phyloP scores from a whole-genome alignment of 2,329 filamentous ascomycete genomes.

The Stachybotrys echinatus region DNA sequence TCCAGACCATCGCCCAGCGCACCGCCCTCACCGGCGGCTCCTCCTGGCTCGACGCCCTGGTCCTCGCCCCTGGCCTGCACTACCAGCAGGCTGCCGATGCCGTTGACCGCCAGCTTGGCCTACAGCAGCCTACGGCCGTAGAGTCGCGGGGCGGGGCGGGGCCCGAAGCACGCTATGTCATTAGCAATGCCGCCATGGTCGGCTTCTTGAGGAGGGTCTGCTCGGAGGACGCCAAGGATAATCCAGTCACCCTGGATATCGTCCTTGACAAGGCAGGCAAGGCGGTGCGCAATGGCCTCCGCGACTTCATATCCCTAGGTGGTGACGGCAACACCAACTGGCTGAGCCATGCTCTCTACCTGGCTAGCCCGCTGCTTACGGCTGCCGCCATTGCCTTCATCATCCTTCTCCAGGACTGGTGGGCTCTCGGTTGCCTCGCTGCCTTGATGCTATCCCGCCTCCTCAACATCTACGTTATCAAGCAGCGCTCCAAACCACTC shows the following conservation, averaged over 20 bases:
- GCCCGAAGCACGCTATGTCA: slow-evolving; percentile 19
- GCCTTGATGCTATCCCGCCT: slow-evolving; percentile 48
- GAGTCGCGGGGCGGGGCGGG: background rate
- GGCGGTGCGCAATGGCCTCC: slow-evolving; percentile 11
- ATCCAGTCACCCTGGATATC: slow-evolving; percentile 22
- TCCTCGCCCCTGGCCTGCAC: slow-evolving; percentile 57
- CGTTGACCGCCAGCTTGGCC: slow-evolving; percentile 32
- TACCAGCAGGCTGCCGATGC: slow-evolving; percentile 52
- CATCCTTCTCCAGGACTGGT: slow-evolving; percentile 45
- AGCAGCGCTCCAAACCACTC: slow-evolving; percentile 33
- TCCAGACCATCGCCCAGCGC: slow-evolving; percentile 48
- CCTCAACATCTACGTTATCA: slow-evolving; percentile 52
- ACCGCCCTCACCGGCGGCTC: slow-evolving; percentile 53
- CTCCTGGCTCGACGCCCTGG: slow-evolving; percentile 49
- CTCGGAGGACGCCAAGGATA: slow-evolving; percentile 10
- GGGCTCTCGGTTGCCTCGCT: slow-evolving; percentile 40
- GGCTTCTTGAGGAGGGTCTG: slow-evolving; percentile 32
- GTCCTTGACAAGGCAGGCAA: slow-evolving; percentile 14
- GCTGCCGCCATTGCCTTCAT: slow-evolving; percentile 36
- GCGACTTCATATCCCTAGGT: slow-evolving; percentile 1
- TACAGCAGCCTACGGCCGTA: background rate
- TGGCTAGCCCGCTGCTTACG: slow-evolving; percentile 42
- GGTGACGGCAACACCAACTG: slow-evolving; percentile 30
- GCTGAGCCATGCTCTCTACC: slow-evolving; percentile 43
- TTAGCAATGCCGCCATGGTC: slow-evolving; percentile 48